A percentile compares a stretch with the other conserved stretches of the same genome.
These are phyloP conservation scores for Candida sp. DNA, from an alignment of 1,139 yeast genomes.

Conservation along the genomic window DNA sequence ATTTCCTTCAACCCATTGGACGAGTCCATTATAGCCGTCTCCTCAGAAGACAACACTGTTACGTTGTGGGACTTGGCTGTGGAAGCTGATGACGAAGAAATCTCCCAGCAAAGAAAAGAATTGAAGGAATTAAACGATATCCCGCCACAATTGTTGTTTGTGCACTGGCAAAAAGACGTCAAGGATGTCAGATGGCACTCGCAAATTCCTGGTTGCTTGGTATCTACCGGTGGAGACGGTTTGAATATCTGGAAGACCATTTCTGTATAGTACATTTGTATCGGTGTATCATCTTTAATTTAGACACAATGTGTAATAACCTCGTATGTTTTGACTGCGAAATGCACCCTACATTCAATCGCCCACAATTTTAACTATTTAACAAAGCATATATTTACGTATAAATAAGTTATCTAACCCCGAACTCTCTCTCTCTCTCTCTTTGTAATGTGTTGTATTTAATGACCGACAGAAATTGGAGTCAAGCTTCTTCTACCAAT, in stretches of 20 bases:
- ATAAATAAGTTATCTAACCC: background rate
- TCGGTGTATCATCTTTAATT: background rate
- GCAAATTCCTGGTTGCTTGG: constrained; percentile 96
- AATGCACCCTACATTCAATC: background rate
- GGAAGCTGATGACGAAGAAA: constrained; percentile 96
- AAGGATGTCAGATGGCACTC: constrained; percentile 98
- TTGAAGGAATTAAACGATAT: constrained; percentile 83
- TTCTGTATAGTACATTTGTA: constrained; percentile 56
- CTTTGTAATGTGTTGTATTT: background rate
- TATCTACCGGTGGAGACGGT: constrained; percentile 96
- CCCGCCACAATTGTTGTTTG: constrained; percentile 95
- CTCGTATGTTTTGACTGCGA: background rate
- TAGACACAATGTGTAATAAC: background rate
- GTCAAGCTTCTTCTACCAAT: constrained; percentile 85
- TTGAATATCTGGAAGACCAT: constrained; percentile 96
- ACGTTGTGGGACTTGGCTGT: constrained; percentile 98
- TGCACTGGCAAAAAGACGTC: constrained; percentile 98
- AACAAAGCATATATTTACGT: background rate
- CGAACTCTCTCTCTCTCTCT: too few relatives aligned
- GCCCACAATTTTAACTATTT: background rate
- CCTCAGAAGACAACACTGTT: constrained; percentile 96
- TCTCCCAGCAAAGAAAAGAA: constrained; percentile 75
- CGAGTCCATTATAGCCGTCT: constrained; percentile 94
- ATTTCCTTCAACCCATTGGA: constrained; percentile 95
- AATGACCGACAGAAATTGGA: constrained; percentile 23